Base-by-base conservation (phyloP, 228 moss, liverwort and hornwort genomes). In the Sphagnum fallax region DNA sequence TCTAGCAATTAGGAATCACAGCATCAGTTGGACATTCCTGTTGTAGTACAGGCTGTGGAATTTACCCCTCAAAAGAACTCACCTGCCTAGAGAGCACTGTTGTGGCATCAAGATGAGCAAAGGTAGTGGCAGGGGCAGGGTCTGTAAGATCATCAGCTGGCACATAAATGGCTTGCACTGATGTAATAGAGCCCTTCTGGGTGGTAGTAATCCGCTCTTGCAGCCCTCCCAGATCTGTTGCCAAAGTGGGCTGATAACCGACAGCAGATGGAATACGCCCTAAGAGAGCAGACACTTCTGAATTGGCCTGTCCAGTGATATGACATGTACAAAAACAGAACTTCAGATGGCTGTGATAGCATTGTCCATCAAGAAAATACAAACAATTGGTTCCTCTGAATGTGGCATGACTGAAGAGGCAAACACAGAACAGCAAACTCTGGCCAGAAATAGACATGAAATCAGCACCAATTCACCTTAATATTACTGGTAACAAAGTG, bases 251-350 rank as follows among this genome's bases (percentile, higher is more conserved):
- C 85, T 96, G 96, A 73, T 96, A 96, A 12, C 96, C 96, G 78
- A 96, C 92, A 52, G 96, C 96, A 62, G 96, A 96, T 67, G 96
- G 96, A 68, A 96, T 96, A 79, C 93, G 96, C 59, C 96, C 93
- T 53, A 96, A 70, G 80, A 96, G 80, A 52, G 92, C 96, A 74
- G 96, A 96, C 87, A 96, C 96, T 77, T 96, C 91, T 10, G 92
- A 92, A 70, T 96, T 96, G 58, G 96, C 92, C 92, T 95, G 85
- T 0, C 16, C 6, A 57, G 48, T 15, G 10, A 13, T 10, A 48
- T 5, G 6, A 49, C 58, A 58, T 9, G 10, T 58, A 58, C 58
- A 14, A 58, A 58, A 58, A 9, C 58, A 9, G 4, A 10, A 58
- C 10, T 58, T 58, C 32, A 32, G 32, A 32, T 32, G 32, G 32